phyloP scores from a whole-genome alignment of 495 filamentous ascomycete species.

The Bacidia rubella region DNA sequence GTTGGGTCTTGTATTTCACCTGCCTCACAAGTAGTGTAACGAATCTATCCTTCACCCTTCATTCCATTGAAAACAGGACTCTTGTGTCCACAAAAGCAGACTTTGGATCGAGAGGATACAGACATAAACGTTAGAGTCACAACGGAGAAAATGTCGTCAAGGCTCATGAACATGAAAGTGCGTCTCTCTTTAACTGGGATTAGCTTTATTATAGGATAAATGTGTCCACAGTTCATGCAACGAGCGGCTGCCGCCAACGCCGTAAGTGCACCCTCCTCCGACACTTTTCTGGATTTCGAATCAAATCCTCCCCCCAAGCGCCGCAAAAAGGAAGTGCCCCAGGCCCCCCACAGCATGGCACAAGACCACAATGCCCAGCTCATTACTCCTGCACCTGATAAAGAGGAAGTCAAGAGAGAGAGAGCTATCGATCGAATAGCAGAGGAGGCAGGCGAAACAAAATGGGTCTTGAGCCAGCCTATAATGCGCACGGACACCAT shows the following conservation, averaged over 20 bases:
- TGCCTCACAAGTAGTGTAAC: too few relatives aligned
- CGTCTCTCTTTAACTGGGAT: not conserved
- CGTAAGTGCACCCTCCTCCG: not conserved
- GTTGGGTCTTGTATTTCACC: too few relatives aligned
- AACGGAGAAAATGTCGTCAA: slow-evolving; percentile 71
- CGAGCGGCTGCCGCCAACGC: slow-evolving; percentile 50
- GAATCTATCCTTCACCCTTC: too few relatives aligned
- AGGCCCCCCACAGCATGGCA: too few relatives aligned
- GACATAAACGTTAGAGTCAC: slow-evolving; percentile 16
- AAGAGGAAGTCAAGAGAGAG: slow-evolving; percentile 61
- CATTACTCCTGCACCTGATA: slow-evolving; percentile 39
- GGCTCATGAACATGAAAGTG: slow-evolving; percentile 86
- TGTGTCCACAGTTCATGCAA: slow-evolving; percentile 99
- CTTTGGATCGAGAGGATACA: too few relatives aligned
- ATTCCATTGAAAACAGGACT: too few relatives aligned
- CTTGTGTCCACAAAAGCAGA: too few relatives aligned
- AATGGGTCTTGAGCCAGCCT: slow-evolving; percentile 57
- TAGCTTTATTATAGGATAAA: too few relatives aligned
- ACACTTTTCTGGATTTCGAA: not conserved
- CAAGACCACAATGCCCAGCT: slow-evolving; percentile 5
- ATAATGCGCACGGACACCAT: not conserved
- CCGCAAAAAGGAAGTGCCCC: not conserved
- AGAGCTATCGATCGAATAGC: slow-evolving; percentile 58
- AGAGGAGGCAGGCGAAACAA: slow-evolving; percentile 65
- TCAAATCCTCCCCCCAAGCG: not conserved